phyloP scores from a whole-genome alignment of 2,329 filamentous ascomycete genomes.

The Fusarium circinatum region DNA sequence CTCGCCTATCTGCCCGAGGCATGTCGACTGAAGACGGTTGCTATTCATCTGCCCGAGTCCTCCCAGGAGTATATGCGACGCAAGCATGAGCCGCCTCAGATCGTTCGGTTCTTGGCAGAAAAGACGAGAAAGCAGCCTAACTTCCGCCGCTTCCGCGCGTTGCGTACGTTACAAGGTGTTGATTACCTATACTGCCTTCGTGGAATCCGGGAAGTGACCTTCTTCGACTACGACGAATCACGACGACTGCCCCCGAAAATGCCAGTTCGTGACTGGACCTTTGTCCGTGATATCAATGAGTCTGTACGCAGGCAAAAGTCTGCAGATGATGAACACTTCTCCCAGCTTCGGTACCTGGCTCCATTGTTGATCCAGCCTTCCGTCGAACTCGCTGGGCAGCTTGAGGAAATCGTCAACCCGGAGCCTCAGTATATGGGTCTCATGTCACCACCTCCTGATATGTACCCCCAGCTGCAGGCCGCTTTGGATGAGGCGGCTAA shows the following conservation, averaged over 20 bases:
- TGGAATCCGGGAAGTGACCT: constrained; percentile 53
- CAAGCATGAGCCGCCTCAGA: constrained; percentile 46
- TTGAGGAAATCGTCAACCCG: not conserved
- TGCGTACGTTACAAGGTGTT: constrained; percentile 57
- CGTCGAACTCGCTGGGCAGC: not conserved
- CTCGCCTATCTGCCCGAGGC: constrained; percentile 51
- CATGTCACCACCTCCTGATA: constrained; percentile 6
- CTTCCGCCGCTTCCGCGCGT: constrained; percentile 47
- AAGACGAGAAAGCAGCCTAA: constrained; percentile 55
- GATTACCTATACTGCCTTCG: constrained; percentile 58
- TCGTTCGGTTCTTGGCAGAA: constrained; percentile 37
- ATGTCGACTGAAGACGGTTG: constrained; percentile 53
- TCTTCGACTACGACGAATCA: constrained; percentile 52
- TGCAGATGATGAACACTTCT: not conserved
- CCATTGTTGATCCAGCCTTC: constrained; percentile 30
- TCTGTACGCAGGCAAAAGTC: constrained; percentile 36
- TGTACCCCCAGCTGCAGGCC: constrained; percentile 6
- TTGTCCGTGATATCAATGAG: constrained; percentile 44
- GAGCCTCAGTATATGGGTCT: not conserved
- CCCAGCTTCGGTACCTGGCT: constrained; percentile 36
- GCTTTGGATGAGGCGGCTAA: not conserved
- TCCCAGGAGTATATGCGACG: constrained; percentile 47
- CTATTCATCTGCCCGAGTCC: constrained; percentile 55
- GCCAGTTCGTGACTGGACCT: constrained; percentile 45
- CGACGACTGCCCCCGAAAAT: not conserved